Conservation (phyloP, 1,284 basidiomycete species). For the Pisolithus thermaeus region DNA sequence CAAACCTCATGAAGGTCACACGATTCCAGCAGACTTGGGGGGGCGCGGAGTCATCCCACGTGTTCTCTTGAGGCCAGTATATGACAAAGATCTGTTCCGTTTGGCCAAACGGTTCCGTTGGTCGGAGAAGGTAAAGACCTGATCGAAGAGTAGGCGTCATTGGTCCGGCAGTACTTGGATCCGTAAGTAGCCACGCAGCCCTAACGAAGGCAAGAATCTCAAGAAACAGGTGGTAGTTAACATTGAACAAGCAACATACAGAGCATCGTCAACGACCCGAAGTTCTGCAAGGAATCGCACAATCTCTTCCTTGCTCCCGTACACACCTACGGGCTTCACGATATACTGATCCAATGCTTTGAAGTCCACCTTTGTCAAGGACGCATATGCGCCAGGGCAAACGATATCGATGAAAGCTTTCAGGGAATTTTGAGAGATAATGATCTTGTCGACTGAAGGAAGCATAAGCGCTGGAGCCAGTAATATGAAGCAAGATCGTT, state of each 20-base stretch:
- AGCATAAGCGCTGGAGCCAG: not conserved
- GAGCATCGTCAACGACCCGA: constrained; percentile 29
- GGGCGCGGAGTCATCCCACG: constrained; percentile 48
- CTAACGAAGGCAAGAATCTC: constrained; percentile 3
- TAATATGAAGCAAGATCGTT: constrained; percentile 3
- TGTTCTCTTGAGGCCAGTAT: constrained; percentile 58
- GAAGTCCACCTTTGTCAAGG: constrained; percentile 50
- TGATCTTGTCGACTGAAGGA: constrained; percentile 45
- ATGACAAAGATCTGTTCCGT: constrained; percentile 38
- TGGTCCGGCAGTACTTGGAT: constrained; percentile 14
- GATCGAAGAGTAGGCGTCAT: constrained; percentile 36
- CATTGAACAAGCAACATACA: constrained; percentile 25
- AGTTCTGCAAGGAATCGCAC: constrained; percentile 36
- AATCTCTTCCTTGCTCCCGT: constrained; percentile 48
- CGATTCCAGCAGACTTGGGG: constrained; percentile 45
- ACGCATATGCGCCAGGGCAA: constrained; percentile 38
- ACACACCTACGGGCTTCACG: constrained; percentile 49
- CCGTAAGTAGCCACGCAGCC: constrained; percentile 16
- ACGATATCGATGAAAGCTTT: constrained; percentile 37
- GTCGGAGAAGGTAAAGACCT: constrained; percentile 42
- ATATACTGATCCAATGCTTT: constrained; percentile 36
- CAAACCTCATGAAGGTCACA: constrained; percentile 56
- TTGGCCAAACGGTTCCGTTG: constrained; percentile 3
- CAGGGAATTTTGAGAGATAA: constrained; percentile 43
- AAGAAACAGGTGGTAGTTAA: not conserved